Evolutionary conservation across 1,284 basidiomycete species (phyloP).

Genomic region (Wallemia ichthyophaga): DNA sequence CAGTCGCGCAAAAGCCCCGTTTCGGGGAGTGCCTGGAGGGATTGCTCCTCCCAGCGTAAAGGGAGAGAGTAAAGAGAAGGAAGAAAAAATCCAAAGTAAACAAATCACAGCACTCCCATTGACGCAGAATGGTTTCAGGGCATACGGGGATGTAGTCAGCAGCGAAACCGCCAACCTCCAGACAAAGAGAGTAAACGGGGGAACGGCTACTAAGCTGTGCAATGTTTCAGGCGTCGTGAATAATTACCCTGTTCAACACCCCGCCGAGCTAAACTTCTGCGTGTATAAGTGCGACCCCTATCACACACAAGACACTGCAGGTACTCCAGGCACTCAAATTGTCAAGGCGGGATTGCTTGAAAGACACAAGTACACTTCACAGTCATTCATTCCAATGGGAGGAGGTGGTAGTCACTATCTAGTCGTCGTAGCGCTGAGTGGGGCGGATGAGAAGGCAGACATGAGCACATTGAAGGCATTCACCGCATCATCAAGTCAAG

Average conservation of each 20-base stretch:
- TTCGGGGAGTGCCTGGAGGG: too few species aligned
- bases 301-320: conserved; percentile 7
- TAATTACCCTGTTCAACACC: conserved; percentile 27
- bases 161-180: conserved; percentile 31
- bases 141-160: conserved; percentile 63
- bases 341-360: conserved; percentile 29
- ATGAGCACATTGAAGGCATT: conserved; percentile 44
- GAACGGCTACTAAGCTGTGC: conserved; percentile 66
- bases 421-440: conserved; percentile 52
- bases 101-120: conserved; percentile 19
- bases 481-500: conserved; percentile 42
- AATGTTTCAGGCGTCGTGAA: conserved; percentile 37
- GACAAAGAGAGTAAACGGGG: conserved; percentile 54
- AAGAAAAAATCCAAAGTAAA: too few species aligned
- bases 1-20: conserved; percentile 19
- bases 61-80: too few species aligned
- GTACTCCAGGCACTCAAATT: too few species aligned
- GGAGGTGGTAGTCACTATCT: conserved; percentile 26
- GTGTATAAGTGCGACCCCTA: conserved; percentile 7
- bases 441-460: conserved; percentile 41
- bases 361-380: conserved; percentile 29
- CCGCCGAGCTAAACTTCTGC: conserved; percentile 16
- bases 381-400: conserved; percentile 69
- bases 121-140: conserved; percentile 37
- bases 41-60: too few species aligned